Conservation (phyloP, 2,329 filamentous ascomycete genomes). For the Neopestalotiopsis sp. region DNA sequence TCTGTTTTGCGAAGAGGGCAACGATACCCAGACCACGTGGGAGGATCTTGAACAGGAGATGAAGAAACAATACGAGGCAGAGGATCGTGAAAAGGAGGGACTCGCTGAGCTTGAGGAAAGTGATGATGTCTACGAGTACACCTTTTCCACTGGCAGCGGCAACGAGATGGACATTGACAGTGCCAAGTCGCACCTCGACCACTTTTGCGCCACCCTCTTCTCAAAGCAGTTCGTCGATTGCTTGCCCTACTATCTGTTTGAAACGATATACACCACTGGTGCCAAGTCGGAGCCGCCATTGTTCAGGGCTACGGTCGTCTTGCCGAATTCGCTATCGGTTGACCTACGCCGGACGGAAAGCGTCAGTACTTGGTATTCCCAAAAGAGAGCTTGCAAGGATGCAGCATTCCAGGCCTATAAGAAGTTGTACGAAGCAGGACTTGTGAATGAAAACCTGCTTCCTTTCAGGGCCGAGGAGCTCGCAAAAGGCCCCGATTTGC, state of each 20-base stretch:
- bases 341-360: slow-evolving; percentile 61
- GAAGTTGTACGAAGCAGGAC: slow-evolving; percentile 68
- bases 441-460: slow-evolving; percentile 80
- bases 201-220: slow-evolving; percentile 75
- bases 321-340: slow-evolving; percentile 74
- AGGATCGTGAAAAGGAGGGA: slow-evolving; percentile 55
- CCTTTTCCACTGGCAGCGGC: slow-evolving; percentile 45
- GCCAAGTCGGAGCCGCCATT: slow-evolving; percentile 27
- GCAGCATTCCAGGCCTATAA: slow-evolving; percentile 82
- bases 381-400: slow-evolving; percentile 77
- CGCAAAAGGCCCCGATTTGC: slow-evolving; percentile 41
- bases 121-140: slow-evolving; percentile 35
- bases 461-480: slow-evolving; percentile 58
- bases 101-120: slow-evolving; percentile 54
- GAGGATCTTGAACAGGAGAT: slow-evolving; percentile 72
- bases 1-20: slow-evolving; percentile 45
- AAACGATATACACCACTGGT: slow-evolving; percentile 36
- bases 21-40: slow-evolving; percentile 56
- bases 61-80: slow-evolving; percentile 70
- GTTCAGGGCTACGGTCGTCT: slow-evolving; percentile 65
- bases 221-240: slow-evolving; percentile 64
- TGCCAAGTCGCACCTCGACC: slow-evolving; percentile 76
- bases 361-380: slow-evolving; percentile 66
- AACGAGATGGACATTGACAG: slow-evolving; percentile 76
- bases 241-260: slow-evolving; percentile 70